phyloP scores from a whole-genome alignment of 202 grass and related monocot species.

The Thinopyrum obtusiflorum region DNA sequence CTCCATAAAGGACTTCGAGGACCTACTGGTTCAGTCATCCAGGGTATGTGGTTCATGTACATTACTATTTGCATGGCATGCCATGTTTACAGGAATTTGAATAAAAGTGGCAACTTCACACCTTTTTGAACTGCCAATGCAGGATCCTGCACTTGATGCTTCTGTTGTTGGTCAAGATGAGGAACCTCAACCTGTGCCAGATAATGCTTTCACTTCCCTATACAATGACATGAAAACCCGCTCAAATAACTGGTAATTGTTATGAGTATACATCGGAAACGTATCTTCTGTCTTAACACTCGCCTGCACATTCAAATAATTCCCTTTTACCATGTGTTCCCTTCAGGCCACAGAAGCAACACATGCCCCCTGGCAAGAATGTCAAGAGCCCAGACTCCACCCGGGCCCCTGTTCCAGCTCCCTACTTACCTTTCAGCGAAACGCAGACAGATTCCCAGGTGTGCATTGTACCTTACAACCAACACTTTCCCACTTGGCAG shows the following conservation, averaged over 20 bases:
- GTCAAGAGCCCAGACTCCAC: slow-evolving; percentile 20
- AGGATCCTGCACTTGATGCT: slow-evolving; percentile 69
- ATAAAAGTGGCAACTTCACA: neutral
- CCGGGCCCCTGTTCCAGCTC: neutral
- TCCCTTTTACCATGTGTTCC: slow-evolving; percentile 13
- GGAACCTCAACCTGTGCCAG: slow-evolving; percentile 34
- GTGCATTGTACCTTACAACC: slow-evolving; percentile 4
- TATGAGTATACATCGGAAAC: neutral
- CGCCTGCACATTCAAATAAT: slow-evolving; percentile 7
- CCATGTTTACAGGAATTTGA: slow-evolving; percentile 1
- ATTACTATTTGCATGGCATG: slow-evolving; percentile 17
- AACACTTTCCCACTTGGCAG: neutral
- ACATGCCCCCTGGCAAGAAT: slow-evolving; percentile 26
- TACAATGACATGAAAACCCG: slow-evolving; percentile 16
- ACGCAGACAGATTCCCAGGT: slow-evolving; percentile 91
- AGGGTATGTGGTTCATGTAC: slow-evolving; percentile 50
- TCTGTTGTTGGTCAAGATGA: slow-evolving; percentile 42
- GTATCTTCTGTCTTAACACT: neutral
- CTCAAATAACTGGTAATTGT: slow-evolving; percentile 12
- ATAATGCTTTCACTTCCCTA: slow-evolving; percentile 7
- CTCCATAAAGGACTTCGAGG: slow-evolving; percentile 84
- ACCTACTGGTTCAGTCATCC: slow-evolving; percentile 70
- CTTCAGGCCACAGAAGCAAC: slow-evolving; percentile 54
- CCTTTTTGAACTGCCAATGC: slow-evolving; percentile 37
- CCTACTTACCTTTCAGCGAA: slow-evolving; percentile 74